Evolutionary conservation across 768 basidiomycete species (phyloP).

Genomic region (Boletus pseudo-olivaceus): DNA sequence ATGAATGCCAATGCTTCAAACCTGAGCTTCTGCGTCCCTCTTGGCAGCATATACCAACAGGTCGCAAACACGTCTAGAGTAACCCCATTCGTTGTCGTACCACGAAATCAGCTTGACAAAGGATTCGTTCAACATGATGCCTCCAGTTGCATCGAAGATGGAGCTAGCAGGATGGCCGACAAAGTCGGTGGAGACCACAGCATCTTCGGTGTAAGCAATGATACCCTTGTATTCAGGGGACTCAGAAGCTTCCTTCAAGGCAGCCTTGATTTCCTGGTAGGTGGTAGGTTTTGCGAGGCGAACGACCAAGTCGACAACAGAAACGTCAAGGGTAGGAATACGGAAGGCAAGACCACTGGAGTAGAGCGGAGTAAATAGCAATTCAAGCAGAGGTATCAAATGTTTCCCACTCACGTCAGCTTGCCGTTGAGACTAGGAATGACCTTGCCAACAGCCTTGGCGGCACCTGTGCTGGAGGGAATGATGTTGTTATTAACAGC

Average conservation of each 20-base stretch:
- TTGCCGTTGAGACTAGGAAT: conserved; percentile 96
- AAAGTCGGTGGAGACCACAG: conserved; percentile 93
- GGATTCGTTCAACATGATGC: conserved; percentile 86
- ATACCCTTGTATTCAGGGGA: conserved; percentile 63
- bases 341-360: conserved; percentile 91
- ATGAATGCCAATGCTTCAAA: conserved; percentile 6
- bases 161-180: conserved; percentile 74
- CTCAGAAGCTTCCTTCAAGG: conserved; percentile 75
- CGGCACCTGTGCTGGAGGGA: conserved; percentile 97
- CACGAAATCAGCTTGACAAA: conserved; percentile 97
- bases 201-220: conserved; percentile 89
- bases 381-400: not conserved
- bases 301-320: conserved; percentile 95
- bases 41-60: conserved; percentile 77
- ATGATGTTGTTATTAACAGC: conserved; percentile 98
- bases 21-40: conserved; percentile 49
- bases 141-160: conserved; percentile 92
- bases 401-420: conserved; percentile 70
- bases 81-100: conserved; percentile 96
- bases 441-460: conserved; percentile 98
- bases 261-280: conserved; percentile 90
- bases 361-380: not conserved
- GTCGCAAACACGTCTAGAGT: conserved; percentile 91
- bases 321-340: conserved; percentile 93
- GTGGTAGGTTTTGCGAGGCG: conserved; percentile 81